Evolutionary conservation across 1,284 basidiomycete genomes (phyloP), one percentile per base, ranked within the genome.

Genomic region (Cutaneotrichosporon sp.): DNA sequence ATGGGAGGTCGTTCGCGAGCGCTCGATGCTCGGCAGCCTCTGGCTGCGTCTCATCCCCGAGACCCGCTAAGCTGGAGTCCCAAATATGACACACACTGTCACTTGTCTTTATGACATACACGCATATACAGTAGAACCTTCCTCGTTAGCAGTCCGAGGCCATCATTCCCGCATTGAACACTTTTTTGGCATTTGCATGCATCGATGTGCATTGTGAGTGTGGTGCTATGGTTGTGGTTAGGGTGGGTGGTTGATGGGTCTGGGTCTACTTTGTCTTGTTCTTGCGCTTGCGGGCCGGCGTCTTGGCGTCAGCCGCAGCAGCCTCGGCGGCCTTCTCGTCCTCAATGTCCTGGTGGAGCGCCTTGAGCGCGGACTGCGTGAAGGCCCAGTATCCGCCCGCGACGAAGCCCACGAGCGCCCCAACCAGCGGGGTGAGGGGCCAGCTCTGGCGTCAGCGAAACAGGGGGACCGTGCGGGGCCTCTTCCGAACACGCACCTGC

Each of bases 401-500:
- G 62, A 89, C 83, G 71, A 89, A 88, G 6, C 91, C 91, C 24
- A 83, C 68, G 10, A 91, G 79, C 22, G 87, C 85, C 31, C 87
- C 87, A 68, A 86, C 55, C 4, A 67, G 58, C n/a, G 89, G 85
- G 1, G 88, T 87, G 65, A 92, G 80, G n/a, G 91, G 91, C 86
- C 88, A 93, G 13, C 87, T 84, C 89, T 56, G 38, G 13, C 22
- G 58, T 60, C n/a, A 56, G 62, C 34, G n/a, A n/a, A n/a, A n/a
- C n/a, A n/a, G n/a, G n/a, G n/a, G n/a, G 38, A 8, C 38, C 38
- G 38, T 42, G 38, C 38, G 38, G 7, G 38, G 7, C 38, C 47
- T 29, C 8, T n/a, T n/a, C n/a, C n/a, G n/a, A n/a, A n/a, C n/a
- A 76, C 85, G 60, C 58, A 91, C 92, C 87, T 97, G 94, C 93